Evolutionary conservation across 306 rosid genomes (phyloP).

Genomic region (Luffa aegyptiaca): DNA sequence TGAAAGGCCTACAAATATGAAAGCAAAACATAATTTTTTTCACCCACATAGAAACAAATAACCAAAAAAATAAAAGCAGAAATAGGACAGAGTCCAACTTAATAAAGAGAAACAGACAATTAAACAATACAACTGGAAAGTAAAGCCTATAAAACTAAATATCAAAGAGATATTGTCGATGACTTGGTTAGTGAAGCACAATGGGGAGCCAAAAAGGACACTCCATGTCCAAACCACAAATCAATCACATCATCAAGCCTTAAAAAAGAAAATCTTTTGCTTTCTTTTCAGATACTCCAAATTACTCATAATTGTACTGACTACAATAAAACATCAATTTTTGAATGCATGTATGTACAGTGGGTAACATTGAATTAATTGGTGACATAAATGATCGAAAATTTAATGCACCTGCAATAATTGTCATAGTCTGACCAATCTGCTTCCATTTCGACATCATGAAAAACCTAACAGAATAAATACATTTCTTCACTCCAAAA

Average conservation of each 20-base stretch:
- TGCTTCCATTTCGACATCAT: constrained; percentile 48
- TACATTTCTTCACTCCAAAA: not conserved
- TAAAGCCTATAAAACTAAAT: not conserved
- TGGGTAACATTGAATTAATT: not conserved
- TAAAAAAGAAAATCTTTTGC: not conserved
- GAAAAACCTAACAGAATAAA: constrained; percentile 34
- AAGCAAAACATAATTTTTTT: not conserved
- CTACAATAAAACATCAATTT: not conserved
- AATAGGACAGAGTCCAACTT: not conserved
- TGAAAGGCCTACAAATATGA: not conserved
- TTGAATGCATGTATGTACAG: not conserved
- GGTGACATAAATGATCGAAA: not conserved
- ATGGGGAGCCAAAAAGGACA: not conserved
- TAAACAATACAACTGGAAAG: not conserved
- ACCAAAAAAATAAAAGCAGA: not conserved
- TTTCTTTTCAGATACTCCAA: not conserved
- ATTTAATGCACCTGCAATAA: constrained; percentile 56
- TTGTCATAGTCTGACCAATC: constrained; percentile 59
- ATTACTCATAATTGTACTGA: not conserved
- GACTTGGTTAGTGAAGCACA: not conserved
- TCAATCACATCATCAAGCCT: constrained; percentile 4
- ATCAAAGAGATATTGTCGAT: not conserved
- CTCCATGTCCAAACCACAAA: not conserved
- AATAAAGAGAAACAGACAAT: not conserved
- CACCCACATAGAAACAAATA: not conserved